These are phyloP conservation scores for carrot (Daucus carota) DNA, from an alignment of 129 eudicot genomes.

Conservation along the genomic window DH1_v3.0 NC_030384.2:42350501-42351000, in stretches of 20 bases:
- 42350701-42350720: slow-evolving; percentile 64
- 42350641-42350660: slow-evolving; percentile 58
- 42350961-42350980: slow-evolving; percentile 48
- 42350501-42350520: slow-evolving; percentile 68
- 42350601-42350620: slow-evolving; percentile 79
- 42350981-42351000: slow-evolving; percentile 36
- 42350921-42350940: slow-evolving; percentile 62
- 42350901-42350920: slow-evolving; percentile 55
- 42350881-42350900: slow-evolving; percentile 38
- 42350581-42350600: slow-evolving; percentile 66
- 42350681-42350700: slow-evolving; percentile 38
- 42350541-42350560: slow-evolving; percentile 52
- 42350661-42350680: slow-evolving; percentile 43
- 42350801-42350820: slow-evolving; percentile 52
- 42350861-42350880: slow-evolving; percentile 36
- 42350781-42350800: slow-evolving; percentile 62
- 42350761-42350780: slow-evolving; percentile 61
- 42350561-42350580: slow-evolving; percentile 44
- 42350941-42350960: slow-evolving; percentile 56
- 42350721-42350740: slow-evolving; percentile 67
- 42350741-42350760: slow-evolving; percentile 44
- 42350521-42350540: slow-evolving; percentile 68
- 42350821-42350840: slow-evolving; percentile 38
- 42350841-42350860: slow-evolving; percentile 67
- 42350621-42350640: slow-evolving; percentile 51